Conservation (phyloP, 176 grass and related monocot species). For the Carex myosuroides region DNA sequence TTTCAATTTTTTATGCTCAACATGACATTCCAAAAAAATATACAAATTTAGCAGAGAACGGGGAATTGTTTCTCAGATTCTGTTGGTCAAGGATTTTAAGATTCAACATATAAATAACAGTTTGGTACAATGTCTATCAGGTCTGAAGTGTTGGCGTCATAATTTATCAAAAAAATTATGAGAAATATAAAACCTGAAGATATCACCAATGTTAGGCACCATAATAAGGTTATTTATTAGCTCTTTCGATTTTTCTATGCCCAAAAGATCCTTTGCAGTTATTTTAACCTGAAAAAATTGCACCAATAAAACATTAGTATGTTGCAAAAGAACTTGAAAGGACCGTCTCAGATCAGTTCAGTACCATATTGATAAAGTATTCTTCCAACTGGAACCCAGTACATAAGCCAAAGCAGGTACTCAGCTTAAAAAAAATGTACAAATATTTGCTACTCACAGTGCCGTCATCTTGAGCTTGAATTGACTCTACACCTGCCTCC, state of each 20-base stretch:
- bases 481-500: slow-evolving; percentile 76
- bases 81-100: neutral
- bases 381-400: neutral
- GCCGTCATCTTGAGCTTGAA: slow-evolving; percentile 76
- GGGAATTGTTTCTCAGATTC: neutral
- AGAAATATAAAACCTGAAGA: slow-evolving; percentile 58
- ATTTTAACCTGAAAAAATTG: slow-evolving; percentile 84
- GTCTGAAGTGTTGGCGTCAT: neutral
- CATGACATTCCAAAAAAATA: slow-evolving; percentile 21
- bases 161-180: neutral
- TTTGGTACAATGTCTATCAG: neutral
- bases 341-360: neutral
- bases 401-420: neutral
- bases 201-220: slow-evolving; percentile 92
- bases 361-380: too few species aligned
- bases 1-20: slow-evolving; percentile 82
- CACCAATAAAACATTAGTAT: slow-evolving; percentile 19
- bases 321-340: slow-evolving; percentile 11
- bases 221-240: slow-evolving; percentile 85
- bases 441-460: slow-evolving; percentile 36
- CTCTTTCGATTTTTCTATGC: slow-evolving; percentile 87
- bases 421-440: neutral
- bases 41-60: neutral
- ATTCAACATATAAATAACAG: slow-evolving; percentile 5
- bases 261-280: slow-evolving; percentile 60